Percentiles rank a stretch among this genome's conserved stretches.
phyloP scores from a whole-genome alignment of 1,284 basidiomycete species.

The Ceratobasidium papillatum region DNA sequence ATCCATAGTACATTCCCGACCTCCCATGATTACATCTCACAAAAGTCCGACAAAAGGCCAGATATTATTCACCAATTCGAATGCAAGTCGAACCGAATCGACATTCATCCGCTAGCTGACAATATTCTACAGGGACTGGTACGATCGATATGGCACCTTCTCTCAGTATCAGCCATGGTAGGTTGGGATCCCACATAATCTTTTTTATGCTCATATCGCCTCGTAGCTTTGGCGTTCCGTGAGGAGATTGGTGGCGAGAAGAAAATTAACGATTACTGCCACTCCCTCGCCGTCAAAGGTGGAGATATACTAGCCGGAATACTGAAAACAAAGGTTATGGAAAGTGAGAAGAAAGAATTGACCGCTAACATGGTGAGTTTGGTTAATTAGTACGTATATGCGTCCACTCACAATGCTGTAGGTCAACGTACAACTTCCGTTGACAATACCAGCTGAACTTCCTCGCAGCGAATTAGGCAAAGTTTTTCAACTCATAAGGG shows the following conservation, averaged over 20 bases:
- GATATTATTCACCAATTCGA: constrained; percentile 68
- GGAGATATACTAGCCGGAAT: constrained; percentile 71
- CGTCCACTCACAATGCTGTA: constrained; percentile 37
- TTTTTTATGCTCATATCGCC: constrained; percentile 39
- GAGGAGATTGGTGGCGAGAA: constrained; percentile 84
- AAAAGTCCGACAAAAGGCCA: constrained; percentile 46
- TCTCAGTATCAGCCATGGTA: constrained; percentile 66
- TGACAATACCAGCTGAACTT: constrained; percentile 43
- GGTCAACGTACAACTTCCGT: constrained; percentile 54
- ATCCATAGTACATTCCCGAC: constrained; percentile 82
- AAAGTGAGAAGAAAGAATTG: constrained; percentile 63
- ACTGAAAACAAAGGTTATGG: constrained; percentile 72
- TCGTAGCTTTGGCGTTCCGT: constrained; percentile 77
- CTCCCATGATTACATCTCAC: constrained; percentile 64
- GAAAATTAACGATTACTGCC: constrained; percentile 79
- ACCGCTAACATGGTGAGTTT: constrained; percentile 78
- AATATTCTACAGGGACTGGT: constrained; percentile 65
- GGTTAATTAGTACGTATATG: background rate
- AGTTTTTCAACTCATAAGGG: constrained; percentile 48
- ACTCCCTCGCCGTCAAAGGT: constrained; percentile 75
- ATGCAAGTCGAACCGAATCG: constrained; percentile 55
- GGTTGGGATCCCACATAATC: constrained; percentile 39
- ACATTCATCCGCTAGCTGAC: constrained; percentile 41
- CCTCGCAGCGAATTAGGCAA: constrained; percentile 2
- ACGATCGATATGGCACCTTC: constrained; percentile 67